Conservation (phyloP, 495 filamentous ascomycete species). For the Terfezia claveryi region DNA sequence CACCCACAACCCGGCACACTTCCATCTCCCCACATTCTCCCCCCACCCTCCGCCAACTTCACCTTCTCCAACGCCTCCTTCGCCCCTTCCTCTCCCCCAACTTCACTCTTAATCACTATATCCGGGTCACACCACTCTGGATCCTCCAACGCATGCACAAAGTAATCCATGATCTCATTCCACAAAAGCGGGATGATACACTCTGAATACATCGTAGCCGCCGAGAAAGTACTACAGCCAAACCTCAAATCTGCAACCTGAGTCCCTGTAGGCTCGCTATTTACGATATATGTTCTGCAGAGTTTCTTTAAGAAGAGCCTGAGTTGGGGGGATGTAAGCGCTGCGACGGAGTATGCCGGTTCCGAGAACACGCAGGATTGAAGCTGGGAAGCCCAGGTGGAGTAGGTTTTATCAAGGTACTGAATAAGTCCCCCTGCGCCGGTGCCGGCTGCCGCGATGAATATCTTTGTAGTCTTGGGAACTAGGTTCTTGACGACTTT, state of each 20-base stretch:
- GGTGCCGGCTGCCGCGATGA: constrained; percentile 32
- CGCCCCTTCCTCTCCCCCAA: background rate
- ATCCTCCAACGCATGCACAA: background rate
- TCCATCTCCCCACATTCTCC: background rate
- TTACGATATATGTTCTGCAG: constrained; percentile 5
- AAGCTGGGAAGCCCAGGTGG: constrained; percentile 8
- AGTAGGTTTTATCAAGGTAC: constrained; percentile 10
- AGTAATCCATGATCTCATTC: background rate
- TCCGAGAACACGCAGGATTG: constrained; percentile 12
- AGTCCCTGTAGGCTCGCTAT: constrained; percentile 6
- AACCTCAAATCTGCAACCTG: constrained; percentile 11
- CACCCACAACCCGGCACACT: background rate
- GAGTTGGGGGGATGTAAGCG: constrained; percentile 6
- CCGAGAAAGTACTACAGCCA: constrained; percentile 14
- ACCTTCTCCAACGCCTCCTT: background rate
- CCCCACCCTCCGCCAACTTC: background rate
- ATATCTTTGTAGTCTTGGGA: constrained; percentile 27
- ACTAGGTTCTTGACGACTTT: constrained; percentile 26
- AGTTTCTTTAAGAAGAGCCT: constrained; percentile 9
- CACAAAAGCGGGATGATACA: background rate
- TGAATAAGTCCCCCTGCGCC: constrained; percentile 8
- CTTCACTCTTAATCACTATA: background rate
- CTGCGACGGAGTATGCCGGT: constrained; percentile 8
- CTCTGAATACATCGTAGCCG: constrained; percentile 1
- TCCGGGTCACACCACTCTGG: background rate